These are phyloP conservation scores for Aspergillus heteromorphus DNA, from an alignment of 495 filamentous ascomycete genomes.

Conservation along the genomic window DNA sequence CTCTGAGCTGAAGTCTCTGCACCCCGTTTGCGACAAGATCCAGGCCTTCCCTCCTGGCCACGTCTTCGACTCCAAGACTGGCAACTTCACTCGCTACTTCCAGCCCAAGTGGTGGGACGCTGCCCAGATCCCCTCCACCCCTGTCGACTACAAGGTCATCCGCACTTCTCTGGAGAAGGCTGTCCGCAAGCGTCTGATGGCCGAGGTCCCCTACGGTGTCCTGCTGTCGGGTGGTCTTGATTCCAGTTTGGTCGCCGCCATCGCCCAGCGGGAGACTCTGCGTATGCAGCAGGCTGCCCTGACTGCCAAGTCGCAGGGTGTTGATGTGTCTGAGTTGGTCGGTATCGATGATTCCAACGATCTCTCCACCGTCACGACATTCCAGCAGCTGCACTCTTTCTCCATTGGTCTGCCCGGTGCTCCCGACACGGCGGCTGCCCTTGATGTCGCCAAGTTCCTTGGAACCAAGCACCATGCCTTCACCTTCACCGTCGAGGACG, in stretches of 20 bases:
- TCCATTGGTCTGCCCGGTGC: constrained; percentile 91
- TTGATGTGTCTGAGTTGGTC: constrained; percentile 59
- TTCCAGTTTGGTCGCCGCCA: constrained; percentile 89
- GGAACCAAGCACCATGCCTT: constrained; percentile 97
- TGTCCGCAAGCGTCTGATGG: constrained; percentile 95
- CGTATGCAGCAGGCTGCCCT: constrained; percentile 58
- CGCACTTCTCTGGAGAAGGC: constrained; percentile 80
- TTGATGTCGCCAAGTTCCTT: constrained; percentile 88
- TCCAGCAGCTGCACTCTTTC: constrained; percentile 95
- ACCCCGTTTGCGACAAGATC: constrained; percentile 93
- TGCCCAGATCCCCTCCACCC: constrained; percentile 64
- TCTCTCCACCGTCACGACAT: constrained; percentile 81
- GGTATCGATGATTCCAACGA: constrained; percentile 91
- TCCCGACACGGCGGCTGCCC: constrained; percentile 82
- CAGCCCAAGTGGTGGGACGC: constrained; percentile 91
- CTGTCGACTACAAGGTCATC: constrained; percentile 74
- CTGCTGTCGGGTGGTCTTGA: constrained; percentile 92
- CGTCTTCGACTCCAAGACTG: constrained; percentile 87
- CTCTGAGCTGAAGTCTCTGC: constrained; percentile 90
- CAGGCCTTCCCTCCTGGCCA: constrained; percentile 91
- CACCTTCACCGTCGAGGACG: constrained; percentile 96
- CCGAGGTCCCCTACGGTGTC: constrained; percentile 96
- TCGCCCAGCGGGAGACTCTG: constrained; percentile 87
- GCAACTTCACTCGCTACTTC: constrained; percentile 77
- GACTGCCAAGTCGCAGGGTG: not conserved